Conservation (phyloP, 106 monocot species). For the Dendrobium huoshanense region DNA sequence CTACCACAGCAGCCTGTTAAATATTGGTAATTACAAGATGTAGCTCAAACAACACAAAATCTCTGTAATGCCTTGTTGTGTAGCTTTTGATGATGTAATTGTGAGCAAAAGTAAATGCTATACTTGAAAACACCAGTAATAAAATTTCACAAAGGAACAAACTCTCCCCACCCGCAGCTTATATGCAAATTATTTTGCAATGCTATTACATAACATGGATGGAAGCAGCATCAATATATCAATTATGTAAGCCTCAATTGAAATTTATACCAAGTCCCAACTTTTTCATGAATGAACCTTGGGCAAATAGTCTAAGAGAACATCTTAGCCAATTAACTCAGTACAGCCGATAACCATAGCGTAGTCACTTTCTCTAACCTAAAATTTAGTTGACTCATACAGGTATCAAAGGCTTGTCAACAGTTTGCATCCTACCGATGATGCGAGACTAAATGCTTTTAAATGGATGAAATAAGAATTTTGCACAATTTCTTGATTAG, state of each 20-base stretch:
- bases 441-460: too few relatives aligned
- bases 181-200: neutral
- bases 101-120: neutral
- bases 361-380: too few relatives aligned
- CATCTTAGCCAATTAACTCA: too few relatives aligned
- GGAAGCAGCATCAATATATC: neutral
- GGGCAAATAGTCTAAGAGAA: too few relatives aligned
- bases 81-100: neutral
- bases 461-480: too few relatives aligned
- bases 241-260: neutral
- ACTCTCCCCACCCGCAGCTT: neutral
- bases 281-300: too few relatives aligned
- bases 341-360: too few relatives aligned
- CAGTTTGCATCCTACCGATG: neutral
- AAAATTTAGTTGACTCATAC: neutral
- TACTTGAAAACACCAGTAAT: neutral
- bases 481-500: too few relatives aligned
- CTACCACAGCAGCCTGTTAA: slow-evolving; percentile 44
- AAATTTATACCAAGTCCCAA: neutral
- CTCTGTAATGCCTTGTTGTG: neutral
- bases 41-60: neutral
- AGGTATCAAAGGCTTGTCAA: neutral
- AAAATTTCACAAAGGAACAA: neutral
- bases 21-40: neutral
- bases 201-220: neutral